These are phyloP conservation scores for Spiraea crenata DNA, from an alignment of 331 rosid species.

Conservation along the genomic window DNA sequence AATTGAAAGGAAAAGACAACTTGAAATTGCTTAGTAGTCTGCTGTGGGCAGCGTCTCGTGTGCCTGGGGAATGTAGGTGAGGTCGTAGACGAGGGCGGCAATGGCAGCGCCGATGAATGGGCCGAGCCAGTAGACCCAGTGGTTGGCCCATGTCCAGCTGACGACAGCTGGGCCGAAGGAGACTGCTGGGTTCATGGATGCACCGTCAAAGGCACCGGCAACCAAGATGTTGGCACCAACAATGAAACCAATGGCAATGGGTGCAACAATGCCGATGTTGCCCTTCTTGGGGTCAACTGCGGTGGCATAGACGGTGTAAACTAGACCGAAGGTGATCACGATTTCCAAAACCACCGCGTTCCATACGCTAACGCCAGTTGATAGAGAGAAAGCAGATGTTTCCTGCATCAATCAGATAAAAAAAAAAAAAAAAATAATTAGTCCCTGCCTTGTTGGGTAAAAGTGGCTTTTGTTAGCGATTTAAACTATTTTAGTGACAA, in stretches of 20 bases:
- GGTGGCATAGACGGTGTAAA: slow-evolving; percentile 76
- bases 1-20: slow-evolving; percentile 4
- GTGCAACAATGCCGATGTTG: slow-evolving; percentile 60
- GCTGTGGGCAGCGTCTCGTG: slow-evolving; percentile 55
- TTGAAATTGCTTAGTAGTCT: slow-evolving; percentile 34
- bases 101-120: slow-evolving; percentile 62
- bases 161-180: slow-evolving; percentile 77
- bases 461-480: not conserved
- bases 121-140: slow-evolving; percentile 83
- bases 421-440: not conserved
- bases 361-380: slow-evolving; percentile 56
- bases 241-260: slow-evolving; percentile 76
- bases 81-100: slow-evolving; percentile 60
- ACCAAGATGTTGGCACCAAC: slow-evolving; percentile 81
- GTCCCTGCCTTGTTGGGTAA: not conserved
- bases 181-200: slow-evolving; percentile 64
- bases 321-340: slow-evolving; percentile 81
- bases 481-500: not conserved
- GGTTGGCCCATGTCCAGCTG: slow-evolving; percentile 69
- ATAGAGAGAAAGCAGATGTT: slow-evolving; percentile 59
- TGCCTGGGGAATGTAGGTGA: slow-evolving; percentile 50
- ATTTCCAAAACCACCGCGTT: slow-evolving; percentile 75
- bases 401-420: slow-evolving; percentile 38
- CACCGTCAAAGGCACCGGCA: slow-evolving; percentile 83
- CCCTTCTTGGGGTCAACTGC: slow-evolving; percentile 76